Percentiles rank a stretch among this genome's conserved stretches.
Evolutionary conservation across 768 basidiomycete genomes (phyloP).

Genomic region (Mycena haematopus): DNA sequence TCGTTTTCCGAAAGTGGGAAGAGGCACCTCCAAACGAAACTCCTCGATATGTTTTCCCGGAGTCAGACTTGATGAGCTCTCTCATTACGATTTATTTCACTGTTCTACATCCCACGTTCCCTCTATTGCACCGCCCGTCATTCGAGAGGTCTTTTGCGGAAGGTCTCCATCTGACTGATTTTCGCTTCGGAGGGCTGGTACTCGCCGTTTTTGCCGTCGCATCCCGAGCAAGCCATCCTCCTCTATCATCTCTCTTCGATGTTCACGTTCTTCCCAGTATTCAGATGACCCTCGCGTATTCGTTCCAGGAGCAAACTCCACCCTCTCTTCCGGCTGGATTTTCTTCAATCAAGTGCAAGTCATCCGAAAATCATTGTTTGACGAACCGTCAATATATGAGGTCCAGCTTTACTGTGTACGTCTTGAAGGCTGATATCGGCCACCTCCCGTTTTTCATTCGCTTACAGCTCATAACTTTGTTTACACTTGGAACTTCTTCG

Average conservation of each 20-base stretch:
- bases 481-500: slow-evolving; percentile 50
- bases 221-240: slow-evolving; percentile 46
- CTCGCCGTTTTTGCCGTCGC: slow-evolving; percentile 72
- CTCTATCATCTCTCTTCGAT: slow-evolving; percentile 37
- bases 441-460: slow-evolving; percentile 3
- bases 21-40: slow-evolving; percentile 33
- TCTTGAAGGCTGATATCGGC: slow-evolving; percentile 30
- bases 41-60: slow-evolving; percentile 51
- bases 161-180: slow-evolving; percentile 55
- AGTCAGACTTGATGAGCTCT: slow-evolving; percentile 50
- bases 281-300: slow-evolving; percentile 56
- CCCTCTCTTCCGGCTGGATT: slow-evolving; percentile 63
- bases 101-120: slow-evolving; percentile 53
- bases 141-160: slow-evolving; percentile 59
- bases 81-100: slow-evolving; percentile 69
- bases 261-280: slow-evolving; percentile 55
- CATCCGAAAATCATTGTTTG: slow-evolving; percentile 61
- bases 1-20: slow-evolving; percentile 44
- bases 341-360: slow-evolving; percentile 69
- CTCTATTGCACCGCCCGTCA: slow-evolving; percentile 71
- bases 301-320: slow-evolving; percentile 41
- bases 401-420: slow-evolving; percentile 71
- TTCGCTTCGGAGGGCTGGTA: slow-evolving; percentile 60
- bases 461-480: slow-evolving; percentile 38
- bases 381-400: slow-evolving; percentile 67